Evolutionary conservation across 768 basidiomycete genomes (phyloP).

Genomic region (Mycena epipterygia): DNA sequence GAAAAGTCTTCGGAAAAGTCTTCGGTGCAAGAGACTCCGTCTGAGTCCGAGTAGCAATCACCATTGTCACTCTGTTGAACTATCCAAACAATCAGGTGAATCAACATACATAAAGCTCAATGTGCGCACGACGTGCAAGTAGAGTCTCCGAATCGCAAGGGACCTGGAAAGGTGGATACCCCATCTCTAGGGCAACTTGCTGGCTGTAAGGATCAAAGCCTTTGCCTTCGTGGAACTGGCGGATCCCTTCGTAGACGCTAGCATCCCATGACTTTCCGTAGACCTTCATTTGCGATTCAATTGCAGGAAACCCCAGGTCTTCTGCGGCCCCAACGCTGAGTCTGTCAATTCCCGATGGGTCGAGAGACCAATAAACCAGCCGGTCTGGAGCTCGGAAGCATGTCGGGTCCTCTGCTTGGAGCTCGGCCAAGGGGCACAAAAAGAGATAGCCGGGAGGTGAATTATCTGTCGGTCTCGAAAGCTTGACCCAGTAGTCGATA

Average conservation of each 20-base stretch:
- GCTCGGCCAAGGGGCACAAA: neutral
- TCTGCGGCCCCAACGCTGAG: neutral
- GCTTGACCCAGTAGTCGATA: too few species aligned
- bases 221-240: neutral
- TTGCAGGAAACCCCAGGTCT: neutral
- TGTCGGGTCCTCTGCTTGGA: neutral
- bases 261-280: neutral
- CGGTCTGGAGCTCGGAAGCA: neutral
- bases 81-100: neutral
- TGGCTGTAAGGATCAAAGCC: neutral
- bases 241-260: neutral
- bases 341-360: neutral
- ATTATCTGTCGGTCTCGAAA: neutral
- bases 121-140: neutral
- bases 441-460: neutral
- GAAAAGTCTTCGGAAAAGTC: too few species aligned
- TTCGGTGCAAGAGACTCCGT: neutral
- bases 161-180: neutral
- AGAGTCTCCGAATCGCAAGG: neutral
- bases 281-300: neutral
- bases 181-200: neutral
- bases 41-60: neutral
- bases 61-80: neutral
- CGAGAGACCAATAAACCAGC: neutral
- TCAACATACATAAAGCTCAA: neutral